Evolutionary conservation across 2,329 filamentous ascomycete species (phyloP).

Genomic region (Nemania sp.): DNA sequence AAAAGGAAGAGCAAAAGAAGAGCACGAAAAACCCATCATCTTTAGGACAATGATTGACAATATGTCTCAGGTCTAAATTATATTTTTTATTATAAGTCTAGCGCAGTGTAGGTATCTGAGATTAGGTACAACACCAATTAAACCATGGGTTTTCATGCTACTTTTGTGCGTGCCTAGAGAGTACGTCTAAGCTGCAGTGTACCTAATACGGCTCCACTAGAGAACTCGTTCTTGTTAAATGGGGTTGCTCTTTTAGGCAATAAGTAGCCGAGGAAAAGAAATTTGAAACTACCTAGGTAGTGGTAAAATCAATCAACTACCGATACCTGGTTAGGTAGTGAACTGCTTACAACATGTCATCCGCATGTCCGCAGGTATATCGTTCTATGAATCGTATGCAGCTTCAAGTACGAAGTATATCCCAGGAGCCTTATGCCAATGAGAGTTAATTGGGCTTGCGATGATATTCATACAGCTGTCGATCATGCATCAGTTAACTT

Average conservation of each 20-base stretch:
- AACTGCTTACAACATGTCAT: too few species aligned
- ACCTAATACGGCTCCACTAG: too few species aligned
- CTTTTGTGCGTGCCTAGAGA: slow-evolving; percentile 8
- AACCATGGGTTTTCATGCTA: slow-evolving; percentile 3
- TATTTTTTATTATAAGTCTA: not conserved
- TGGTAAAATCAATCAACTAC: too few species aligned
- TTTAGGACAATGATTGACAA: slow-evolving; percentile 7
- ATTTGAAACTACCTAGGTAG: too few species aligned
- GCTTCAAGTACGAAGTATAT: too few species aligned
- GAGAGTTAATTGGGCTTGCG: not conserved
- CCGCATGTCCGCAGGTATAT: too few species aligned
- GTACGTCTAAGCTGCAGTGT: too few species aligned
- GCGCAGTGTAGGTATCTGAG: not conserved
- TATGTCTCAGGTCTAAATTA: slow-evolving; percentile 2
- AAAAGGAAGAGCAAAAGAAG: too few species aligned
- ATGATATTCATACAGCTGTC: slow-evolving; percentile 3
- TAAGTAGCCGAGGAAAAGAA: too few species aligned
- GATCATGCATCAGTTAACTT: slow-evolving; percentile 11
- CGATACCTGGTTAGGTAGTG: too few species aligned
- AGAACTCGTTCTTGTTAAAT: too few species aligned
- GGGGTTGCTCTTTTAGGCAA: too few species aligned
- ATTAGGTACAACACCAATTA: not conserved
- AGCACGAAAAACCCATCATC: slow-evolving; percentile 1
- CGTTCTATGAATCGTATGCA: not conserved
- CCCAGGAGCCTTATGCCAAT: not conserved